Conservation (phyloP, 2,329 filamentous ascomycete genomes). For the Apiospora pterosperma region DNA sequence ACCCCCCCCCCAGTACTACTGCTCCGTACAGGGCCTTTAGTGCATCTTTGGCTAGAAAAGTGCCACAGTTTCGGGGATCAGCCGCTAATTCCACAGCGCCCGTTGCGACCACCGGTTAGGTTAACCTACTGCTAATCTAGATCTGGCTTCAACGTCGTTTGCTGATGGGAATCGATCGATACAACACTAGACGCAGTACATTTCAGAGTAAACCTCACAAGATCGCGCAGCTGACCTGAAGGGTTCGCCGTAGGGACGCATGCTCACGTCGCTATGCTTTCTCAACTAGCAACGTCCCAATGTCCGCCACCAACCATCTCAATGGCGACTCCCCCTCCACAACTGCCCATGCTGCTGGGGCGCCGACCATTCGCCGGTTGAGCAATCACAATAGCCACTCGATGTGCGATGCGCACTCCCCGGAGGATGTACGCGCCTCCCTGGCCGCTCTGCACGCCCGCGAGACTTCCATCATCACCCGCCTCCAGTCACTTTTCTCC, state of each 20-base stretch:
- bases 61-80: conserved; percentile 6
- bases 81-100: conserved; percentile 8
- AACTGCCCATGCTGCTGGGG: conserved; percentile 12
- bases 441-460: conserved; percentile 72
- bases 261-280: conserved; percentile 26
- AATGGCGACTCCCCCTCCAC: conserved; percentile 25
- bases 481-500: conserved; percentile 72
- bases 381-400: conserved; percentile 17
- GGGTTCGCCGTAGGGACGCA: not conserved
- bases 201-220: not conserved
- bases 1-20: no score
- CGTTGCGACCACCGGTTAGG: not conserved
- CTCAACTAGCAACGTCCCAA: conserved; percentile 25
- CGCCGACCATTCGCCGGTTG: conserved; percentile 18
- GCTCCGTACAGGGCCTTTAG: not conserved
- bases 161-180: not conserved
- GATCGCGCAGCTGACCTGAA: not conserved
- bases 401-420: conserved; percentile 68
- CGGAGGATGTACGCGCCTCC: conserved; percentile 75
- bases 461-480: conserved; percentile 70
- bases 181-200: not conserved
- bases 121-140: not conserved
- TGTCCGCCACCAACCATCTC: conserved; percentile 30
- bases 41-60: not conserved
- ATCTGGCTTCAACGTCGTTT: not conserved